These are phyloP conservation scores for Tylopilus cervinicoccineus DNA, from an alignment of 768 basidiomycete genomes.

Conservation along the genomic window DNA sequence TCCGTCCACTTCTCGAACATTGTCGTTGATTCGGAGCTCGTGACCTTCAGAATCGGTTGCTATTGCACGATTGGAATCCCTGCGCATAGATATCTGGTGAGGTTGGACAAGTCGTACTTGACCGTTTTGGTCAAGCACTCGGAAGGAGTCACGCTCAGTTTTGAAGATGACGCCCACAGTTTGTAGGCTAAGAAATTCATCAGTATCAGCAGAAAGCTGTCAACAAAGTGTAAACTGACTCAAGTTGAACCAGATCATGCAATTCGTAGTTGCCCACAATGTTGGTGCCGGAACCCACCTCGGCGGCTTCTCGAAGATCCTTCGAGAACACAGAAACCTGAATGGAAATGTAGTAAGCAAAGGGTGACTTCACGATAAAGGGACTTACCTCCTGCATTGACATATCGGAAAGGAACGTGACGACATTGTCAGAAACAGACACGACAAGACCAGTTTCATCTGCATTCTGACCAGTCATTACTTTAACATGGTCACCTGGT, in stretches of 20 bases:
- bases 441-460: conserved; percentile 97
- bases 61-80: conserved; percentile 75
- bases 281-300: conserved; percentile 90
- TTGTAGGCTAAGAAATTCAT: conserved; percentile 55
- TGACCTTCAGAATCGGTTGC: conserved; percentile 89
- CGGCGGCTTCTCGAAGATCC: conserved; percentile 95
- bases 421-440: conserved; percentile 82
- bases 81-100: conserved; percentile 90
- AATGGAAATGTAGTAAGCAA: conserved; percentile 5
- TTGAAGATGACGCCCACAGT: conserved; percentile 98
- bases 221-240: conserved; percentile 51
- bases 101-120: conserved; percentile 87
- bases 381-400: conserved; percentile 85
- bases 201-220: conserved; percentile 7
- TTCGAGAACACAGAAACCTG: conserved; percentile 97
- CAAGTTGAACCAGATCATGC: conserved; percentile 94
- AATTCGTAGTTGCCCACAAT: conserved; percentile 91
- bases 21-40: conserved; percentile 83
- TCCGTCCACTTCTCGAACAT: conserved; percentile 87
- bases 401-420: conserved; percentile 97
- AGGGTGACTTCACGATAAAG: not conserved
- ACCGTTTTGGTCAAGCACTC: conserved; percentile 92
- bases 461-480: conserved; percentile 91
- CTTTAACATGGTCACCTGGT: conserved; percentile 97
- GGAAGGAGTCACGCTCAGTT: conserved; percentile 93